These are phyloP conservation scores for Cutaneotrichosporon sp. DNA, from an alignment of 1,284 basidiomycete genomes.

Conservation along the genomic window DNA sequence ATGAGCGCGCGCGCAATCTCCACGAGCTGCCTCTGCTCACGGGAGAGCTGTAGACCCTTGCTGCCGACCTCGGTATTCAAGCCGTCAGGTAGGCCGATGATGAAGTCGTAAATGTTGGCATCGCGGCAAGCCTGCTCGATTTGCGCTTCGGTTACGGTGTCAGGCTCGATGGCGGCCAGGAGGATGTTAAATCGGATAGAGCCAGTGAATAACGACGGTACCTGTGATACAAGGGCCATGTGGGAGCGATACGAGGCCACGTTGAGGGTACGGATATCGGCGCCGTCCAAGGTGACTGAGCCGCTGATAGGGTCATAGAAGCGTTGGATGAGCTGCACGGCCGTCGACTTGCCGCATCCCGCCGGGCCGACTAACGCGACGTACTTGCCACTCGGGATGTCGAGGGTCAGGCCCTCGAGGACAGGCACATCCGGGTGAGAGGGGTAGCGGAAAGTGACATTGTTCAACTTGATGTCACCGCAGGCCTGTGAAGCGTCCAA, in stretches of 20 bases:
- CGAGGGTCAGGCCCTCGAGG: constrained; percentile 72
- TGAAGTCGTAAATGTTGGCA: constrained; percentile 87
- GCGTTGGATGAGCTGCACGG: constrained; percentile 58
- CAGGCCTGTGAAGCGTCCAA: constrained; percentile 56
- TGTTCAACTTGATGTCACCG: constrained; percentile 74
- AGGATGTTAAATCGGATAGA: constrained; percentile 84
- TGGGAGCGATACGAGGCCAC: constrained; percentile 78
- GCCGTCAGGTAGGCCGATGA: constrained; percentile 78
- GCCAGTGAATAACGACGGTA: constrained; percentile 86
- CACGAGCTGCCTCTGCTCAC: constrained; percentile 72
- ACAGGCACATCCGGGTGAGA: constrained; percentile 83
- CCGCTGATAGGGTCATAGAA: constrained; percentile 58
- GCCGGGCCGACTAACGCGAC: constrained; percentile 87
- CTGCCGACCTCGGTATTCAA: constrained; percentile 92
- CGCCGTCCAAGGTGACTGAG: constrained; percentile 65
- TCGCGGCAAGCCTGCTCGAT: constrained; percentile 79
- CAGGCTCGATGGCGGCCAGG: constrained; percentile 80
- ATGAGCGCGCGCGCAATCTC: constrained; percentile 96
- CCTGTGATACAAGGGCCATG: constrained; percentile 87
- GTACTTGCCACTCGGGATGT: constrained; percentile 82
- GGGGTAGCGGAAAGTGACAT: constrained; percentile 93
- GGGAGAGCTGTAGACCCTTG: constrained; percentile 88
- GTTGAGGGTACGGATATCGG: constrained; percentile 76
- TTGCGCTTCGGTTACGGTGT: constrained; percentile 83
- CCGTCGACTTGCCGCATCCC: constrained; percentile 63